A percentile compares a stretch with the other conserved stretches of the same genome.
Evolutionary conservation across 352 stramenopile genomes (phyloP).

Genomic region (Plasmopara viticola): DNA sequence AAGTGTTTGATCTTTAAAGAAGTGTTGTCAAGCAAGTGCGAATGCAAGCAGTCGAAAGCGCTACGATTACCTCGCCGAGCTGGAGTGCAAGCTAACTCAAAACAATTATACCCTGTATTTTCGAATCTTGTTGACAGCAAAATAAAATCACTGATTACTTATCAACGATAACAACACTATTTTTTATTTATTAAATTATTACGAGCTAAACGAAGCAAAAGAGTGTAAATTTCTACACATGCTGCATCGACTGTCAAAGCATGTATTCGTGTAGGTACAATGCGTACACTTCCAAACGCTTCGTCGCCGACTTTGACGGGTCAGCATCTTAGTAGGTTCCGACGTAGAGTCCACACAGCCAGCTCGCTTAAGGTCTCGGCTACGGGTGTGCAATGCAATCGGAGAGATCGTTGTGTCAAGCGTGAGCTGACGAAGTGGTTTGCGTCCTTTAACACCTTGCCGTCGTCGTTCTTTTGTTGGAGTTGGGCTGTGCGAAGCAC

Average conservation of each 20-base stretch:
- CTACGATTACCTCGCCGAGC: no score
- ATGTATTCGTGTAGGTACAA: slow-evolving; percentile 74
- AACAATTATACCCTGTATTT: no score
- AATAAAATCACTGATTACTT: no score
- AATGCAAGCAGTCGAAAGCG: no score
- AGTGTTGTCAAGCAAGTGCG: no score
- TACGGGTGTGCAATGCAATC: slow-evolving; percentile 30
- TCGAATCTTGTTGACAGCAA: no score
- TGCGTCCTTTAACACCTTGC: slow-evolving; percentile 18
- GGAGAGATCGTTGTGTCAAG: slow-evolving; percentile 27
- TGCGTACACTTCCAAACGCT: slow-evolving; percentile 47
- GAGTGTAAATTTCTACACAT: slow-evolving; percentile 48
- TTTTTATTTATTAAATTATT: slow-evolving; percentile 22
- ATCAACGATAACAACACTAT: slow-evolving; percentile 11
- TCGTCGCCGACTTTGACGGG: slow-evolving; percentile 24
- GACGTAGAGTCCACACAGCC: slow-evolving; percentile 13
- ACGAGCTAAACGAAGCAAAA: slow-evolving; percentile 15
- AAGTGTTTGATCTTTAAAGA: no score
- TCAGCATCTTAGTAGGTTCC: slow-evolving; percentile 29
- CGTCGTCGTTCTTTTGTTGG: slow-evolving; percentile 22
- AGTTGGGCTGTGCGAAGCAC: slow-evolving; percentile 28
- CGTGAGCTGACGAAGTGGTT: slow-evolving; percentile 34
- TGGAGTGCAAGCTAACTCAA: no score
- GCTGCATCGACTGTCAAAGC: slow-evolving; percentile 59
- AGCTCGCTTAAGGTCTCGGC: slow-evolving; percentile 15